phyloP scores from a whole-genome alignment of 2,329 filamentous ascomycete species.

The Penicillium olsonii region DNA sequence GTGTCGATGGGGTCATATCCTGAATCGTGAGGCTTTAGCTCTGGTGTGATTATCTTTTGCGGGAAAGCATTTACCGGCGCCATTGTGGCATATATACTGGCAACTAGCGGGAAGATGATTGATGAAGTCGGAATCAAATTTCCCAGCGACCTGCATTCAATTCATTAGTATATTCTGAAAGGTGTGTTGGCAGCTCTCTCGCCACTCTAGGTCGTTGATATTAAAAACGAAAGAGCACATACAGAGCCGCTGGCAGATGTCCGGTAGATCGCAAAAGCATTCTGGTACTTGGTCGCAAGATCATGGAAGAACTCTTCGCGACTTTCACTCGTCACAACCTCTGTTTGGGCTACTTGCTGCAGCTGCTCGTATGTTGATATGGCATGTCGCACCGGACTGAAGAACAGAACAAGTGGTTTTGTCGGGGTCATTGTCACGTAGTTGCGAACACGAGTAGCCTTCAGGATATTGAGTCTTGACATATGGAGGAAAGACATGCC shows the following conservation, averaged over 20 bases:
- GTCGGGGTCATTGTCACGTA: not conserved
- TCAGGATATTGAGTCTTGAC: not conserved
- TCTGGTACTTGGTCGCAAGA: not conserved
- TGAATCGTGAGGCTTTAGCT: not conserved
- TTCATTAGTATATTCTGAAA: not conserved
- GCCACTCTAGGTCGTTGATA: not conserved
- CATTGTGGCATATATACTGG: constrained; percentile 37
- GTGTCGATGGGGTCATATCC: constrained; percentile 73
- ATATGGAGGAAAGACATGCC: not conserved
- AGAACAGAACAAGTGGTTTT: constrained; percentile 1
- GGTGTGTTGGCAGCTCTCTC: not conserved
- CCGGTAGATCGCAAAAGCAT: constrained; percentile 2
- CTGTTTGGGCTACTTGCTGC: not conserved
- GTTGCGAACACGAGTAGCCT: constrained; percentile 17
- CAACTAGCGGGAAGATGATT: not conserved
- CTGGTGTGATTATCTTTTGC: not conserved
- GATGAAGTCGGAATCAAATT: not conserved
- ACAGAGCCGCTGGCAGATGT: constrained; percentile 3
- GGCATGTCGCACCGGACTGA: not conserved
- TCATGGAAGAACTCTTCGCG: constrained; percentile 4
- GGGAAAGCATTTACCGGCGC: constrained; percentile 57
- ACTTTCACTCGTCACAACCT: constrained; percentile 1
- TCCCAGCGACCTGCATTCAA: not conserved
- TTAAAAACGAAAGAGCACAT: not conserved
- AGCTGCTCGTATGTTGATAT: not conserved